Percentiles rank a stretch among this genome's conserved stretches.
Evolutionary conservation across 1,139 yeast species (phyloP).

Genomic region (Dujonia santamariae): DNA sequence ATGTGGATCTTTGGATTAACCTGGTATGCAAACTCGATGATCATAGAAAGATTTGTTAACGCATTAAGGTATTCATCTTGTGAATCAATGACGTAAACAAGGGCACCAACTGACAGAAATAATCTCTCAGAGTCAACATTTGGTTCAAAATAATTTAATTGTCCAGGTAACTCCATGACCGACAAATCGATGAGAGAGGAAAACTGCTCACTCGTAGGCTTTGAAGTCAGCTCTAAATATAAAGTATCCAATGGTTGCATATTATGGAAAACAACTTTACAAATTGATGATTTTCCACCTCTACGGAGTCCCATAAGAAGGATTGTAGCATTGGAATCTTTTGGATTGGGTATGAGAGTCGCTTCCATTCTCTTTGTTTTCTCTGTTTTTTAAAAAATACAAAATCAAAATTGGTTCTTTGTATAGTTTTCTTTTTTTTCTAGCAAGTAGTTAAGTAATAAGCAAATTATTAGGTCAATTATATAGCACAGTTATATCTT

Average conservation of each 20-base stretch:
- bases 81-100: slow-evolving; percentile 89
- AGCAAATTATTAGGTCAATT: no score
- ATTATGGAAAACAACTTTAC: slow-evolving; percentile 92
- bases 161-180: slow-evolving; percentile 97
- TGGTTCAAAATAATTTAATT: slow-evolving; percentile 84
- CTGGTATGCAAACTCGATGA: slow-evolving; percentile 83
- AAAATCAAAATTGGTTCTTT: no score
- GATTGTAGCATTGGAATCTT: slow-evolving; percentile 64
- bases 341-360: slow-evolving; percentile 26
- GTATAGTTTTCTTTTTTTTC: no score
- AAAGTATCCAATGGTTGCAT: slow-evolving; percentile 95
- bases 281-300: slow-evolving; percentile 85
- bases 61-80: slow-evolving; percentile 96
- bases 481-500: no score
- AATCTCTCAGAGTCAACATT: slow-evolving; percentile 73
- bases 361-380: slow-evolving; percentile 26
- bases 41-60: slow-evolving; percentile 80
- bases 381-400: no score
- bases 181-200: slow-evolving; percentile 80
- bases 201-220: slow-evolving; percentile 78
- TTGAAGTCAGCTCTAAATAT: slow-evolving; percentile 85
- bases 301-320: slow-evolving; percentile 82
- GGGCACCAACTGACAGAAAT: slow-evolving; percentile 84
- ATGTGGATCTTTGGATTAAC: slow-evolving; percentile 84
- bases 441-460: no score